Conservation (phyloP, 495 filamentous ascomycete species). For the Ramalina peruviana region DNA sequence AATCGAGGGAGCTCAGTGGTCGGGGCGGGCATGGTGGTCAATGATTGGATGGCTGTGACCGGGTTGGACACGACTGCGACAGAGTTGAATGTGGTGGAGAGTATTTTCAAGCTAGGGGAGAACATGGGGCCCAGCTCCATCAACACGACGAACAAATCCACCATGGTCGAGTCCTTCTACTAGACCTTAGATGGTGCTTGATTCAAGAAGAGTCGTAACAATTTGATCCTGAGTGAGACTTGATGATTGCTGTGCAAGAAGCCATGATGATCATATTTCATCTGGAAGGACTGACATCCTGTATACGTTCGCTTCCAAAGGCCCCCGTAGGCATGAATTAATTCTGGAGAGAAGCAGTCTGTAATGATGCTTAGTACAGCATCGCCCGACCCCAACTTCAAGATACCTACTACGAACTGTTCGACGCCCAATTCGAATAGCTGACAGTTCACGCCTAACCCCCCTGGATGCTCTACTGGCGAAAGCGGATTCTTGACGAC, state of each 20-base stretch:
- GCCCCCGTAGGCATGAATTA: slow-evolving; percentile 16
- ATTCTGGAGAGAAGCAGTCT: slow-evolving; percentile 16
- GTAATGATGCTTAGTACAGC: neutral
- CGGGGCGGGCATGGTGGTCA: slow-evolving; percentile 96
- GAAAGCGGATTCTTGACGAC: slow-evolving; percentile 92
- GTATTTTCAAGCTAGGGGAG: slow-evolving; percentile 86
- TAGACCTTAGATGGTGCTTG: slow-evolving; percentile 19
- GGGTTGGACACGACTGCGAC: slow-evolving; percentile 93
- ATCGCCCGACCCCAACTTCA: neutral
- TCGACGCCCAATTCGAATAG: slow-evolving; percentile 87
- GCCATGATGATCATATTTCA: too few species aligned
- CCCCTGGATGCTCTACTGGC: slow-evolving; percentile 76
- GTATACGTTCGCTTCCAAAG: too few species aligned
- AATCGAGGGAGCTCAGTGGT: slow-evolving; percentile 91
- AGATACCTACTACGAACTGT: slow-evolving; percentile 52
- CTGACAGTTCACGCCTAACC: slow-evolving; percentile 82
- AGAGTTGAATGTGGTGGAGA: slow-evolving; percentile 90
- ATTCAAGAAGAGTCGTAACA: too few species aligned
- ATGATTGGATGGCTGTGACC: slow-evolving; percentile 98
- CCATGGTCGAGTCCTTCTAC: slow-evolving; percentile 97
- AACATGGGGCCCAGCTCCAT: slow-evolving; percentile 60
- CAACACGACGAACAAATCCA: slow-evolving; percentile 78
- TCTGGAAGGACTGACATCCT: too few species aligned
- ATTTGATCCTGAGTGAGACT: too few species aligned
- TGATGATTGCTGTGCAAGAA: too few species aligned